phyloP scores from a whole-genome alignment of 768 basidiomycete species.

The Cyathus striatus region DNA sequence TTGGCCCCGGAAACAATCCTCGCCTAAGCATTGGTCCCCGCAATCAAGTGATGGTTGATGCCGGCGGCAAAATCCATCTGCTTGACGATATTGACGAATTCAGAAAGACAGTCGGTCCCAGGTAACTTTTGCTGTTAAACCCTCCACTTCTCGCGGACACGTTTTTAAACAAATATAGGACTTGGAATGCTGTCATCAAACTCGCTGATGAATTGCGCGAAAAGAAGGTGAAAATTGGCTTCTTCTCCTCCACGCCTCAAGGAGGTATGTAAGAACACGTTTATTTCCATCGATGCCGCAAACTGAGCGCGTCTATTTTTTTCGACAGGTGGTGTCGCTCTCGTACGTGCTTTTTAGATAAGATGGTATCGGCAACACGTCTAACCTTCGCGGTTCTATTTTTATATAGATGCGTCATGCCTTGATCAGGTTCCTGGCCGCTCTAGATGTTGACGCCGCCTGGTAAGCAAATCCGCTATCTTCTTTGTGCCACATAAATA shows the following conservation, averaged over 20 bases:
- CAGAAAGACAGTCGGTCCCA: conserved; percentile 61
- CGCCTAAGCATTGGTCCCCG: conserved; percentile 77
- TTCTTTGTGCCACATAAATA: conserved; percentile 9
- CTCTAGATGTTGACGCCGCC: conserved; percentile 74
- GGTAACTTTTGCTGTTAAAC: conserved; percentile 24
- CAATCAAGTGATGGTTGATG: conserved; percentile 86
- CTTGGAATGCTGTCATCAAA: conserved; percentile 79
- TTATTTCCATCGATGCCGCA: conserved; percentile 6
- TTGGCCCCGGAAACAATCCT: conserved; percentile 79
- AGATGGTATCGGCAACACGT: conserved; percentile 6
- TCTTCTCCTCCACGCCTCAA: conserved; percentile 95
- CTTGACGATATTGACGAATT: conserved; percentile 80
- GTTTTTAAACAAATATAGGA: conserved; percentile 26
- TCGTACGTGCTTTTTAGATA: conserved; percentile 47
- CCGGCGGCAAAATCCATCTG: conserved; percentile 80
- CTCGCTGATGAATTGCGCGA: conserved; percentile 81
- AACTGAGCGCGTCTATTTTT: conserved; percentile 10
- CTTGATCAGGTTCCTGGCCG: conserved; percentile 77
- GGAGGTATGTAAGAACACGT: conserved; percentile 52
- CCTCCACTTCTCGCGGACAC: background rate
- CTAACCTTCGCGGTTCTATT: conserved; percentile 11
- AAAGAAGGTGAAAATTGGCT: conserved; percentile 85
- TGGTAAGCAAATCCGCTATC: conserved; percentile 52
- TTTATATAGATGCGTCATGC: conserved; percentile 83
- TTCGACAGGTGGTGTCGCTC: conserved; percentile 79